Base-by-base conservation (phyloP, 352 stramenopile genomes). In the Phytophthora brassicae region DNA sequence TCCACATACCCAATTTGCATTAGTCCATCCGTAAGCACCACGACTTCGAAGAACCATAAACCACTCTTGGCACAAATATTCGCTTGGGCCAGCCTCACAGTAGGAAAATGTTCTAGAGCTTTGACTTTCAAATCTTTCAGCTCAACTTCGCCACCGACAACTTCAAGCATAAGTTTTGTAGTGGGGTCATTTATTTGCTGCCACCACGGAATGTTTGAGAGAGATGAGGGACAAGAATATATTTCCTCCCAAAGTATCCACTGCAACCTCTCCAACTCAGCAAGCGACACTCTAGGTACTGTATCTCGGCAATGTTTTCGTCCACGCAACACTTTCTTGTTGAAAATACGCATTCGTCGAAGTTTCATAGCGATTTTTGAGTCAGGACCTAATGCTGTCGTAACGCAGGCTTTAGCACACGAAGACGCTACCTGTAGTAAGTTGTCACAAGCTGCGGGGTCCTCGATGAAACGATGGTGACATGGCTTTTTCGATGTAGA, bases 1-100 rank as follows among this genome's bases (percentile, higher is more conserved):
- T 94, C 88, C 19, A 96, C 79, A 81, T 95, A 98, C 2, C 95
- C 95, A 63, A 98, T 96, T 63, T 98, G 94, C 67, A 96, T 95
- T 0, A 98, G 72, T 8, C 94, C 94, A 52, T 94, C 92, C 0
- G 79, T 97, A 22, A 97, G 68, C 1, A 98, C 62, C 2, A 74
- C 66, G 3, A 95, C 92, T 75, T 98, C 92, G 60, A 97, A 96
- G 55, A 97, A 98, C 67, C 66, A 98, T 16, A 94, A 55, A 0
- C 88, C 89, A 1, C 72, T 81, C 26, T 75, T 79, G 14, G 68
- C 73, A 48, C 66, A 68, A 48, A 96, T 80, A 0, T 58, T 68
- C 3, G 80, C 68, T 17, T 76, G 71, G 2, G 66, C 51, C 9
- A 96, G 56, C 16, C 69, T 63, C 6, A 96, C 72, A 1, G 88